Base-by-base conservation (phyloP, 495 filamentous ascomycete species). In the Xanthoparmelia taractica region DNA sequence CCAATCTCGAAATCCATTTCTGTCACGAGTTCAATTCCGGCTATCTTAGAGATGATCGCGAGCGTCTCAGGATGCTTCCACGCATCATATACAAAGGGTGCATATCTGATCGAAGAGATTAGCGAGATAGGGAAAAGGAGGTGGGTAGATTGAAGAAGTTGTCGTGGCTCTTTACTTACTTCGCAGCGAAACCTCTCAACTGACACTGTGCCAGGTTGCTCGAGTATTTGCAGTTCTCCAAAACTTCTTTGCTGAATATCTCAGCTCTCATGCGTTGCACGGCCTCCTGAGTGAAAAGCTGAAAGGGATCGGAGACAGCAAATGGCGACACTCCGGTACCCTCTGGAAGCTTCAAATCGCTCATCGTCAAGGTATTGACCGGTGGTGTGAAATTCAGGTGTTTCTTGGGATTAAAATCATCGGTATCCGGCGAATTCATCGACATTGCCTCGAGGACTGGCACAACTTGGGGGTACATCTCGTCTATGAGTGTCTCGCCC, bases 1-100 rank as follows among this genome's bases (percentile, higher is more conserved):
- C 80, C 86, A 66, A 90, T 88, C 68, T 91, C 88, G 69, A 83
- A 83, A 72, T 90, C 86, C 78, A 89, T 85, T 27, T 78, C 81
- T 7, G 87, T 82, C 41, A 88, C 80, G 18, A 90, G 77, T 31
- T 89, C 87, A 54, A 90, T 82, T n/a, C 87, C 86, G n/a, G 86
- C 87, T 37, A 90, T 80, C 61, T 84, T 80, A 17, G 87, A 89
- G 37, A 90, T 76, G 66, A 87, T 84, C 3, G 73, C 73, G 12
- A 90, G 79, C 1, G 83, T 86, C 55, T 84, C 80, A 0, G 87
- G 83, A 64, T 80, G 77, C 58, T 82, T 85, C 87, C 87, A 90
- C 25, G 84, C 85, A 59, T 87, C 85, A 69, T 87, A 86, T 23
- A 85, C 79, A 63, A 91, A 90, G 17, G 82, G 81, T 60, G 84